Base-by-base conservation (phyloP, 1,284 basidiomycete species). In the Entoloma clypeatum region DNA sequence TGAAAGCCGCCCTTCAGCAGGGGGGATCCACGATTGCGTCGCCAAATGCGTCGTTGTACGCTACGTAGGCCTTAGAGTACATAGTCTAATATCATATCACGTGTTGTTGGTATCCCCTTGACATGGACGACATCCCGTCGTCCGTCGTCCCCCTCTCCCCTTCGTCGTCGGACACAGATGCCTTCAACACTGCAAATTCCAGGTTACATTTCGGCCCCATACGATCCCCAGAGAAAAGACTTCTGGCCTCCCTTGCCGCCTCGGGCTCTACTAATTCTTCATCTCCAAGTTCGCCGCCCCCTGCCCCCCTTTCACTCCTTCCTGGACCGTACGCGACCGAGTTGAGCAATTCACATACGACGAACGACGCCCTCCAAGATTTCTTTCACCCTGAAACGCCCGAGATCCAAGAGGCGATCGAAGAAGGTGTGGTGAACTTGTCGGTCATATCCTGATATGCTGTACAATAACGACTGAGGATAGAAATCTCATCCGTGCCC, bases 401-500 rank as follows among this genome's bases (percentile, higher is more conserved):
- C n/a, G 68, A 69, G 48, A 62, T 62, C 44, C 63, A 66, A 32
- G 44, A 47, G 35, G 50, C 64, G 51, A 51, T 57, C 10, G 60
- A 56, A 30, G 73, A 79, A 50, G 75, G 77, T 75, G 48, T 62
- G 69, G 43, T 16, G 17, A 16, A 27, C 52, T 33, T n/a, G 16
- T 30, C 39, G 38, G 17, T 25, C 1, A 17, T n/a, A 8, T 32
- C 29, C 42, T 41, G 19, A 16, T 43, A 44, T 40, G 34, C 36
- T 22, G 11, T 22, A 19, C 43, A 39, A 11, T 28, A 37, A 16
- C 36, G 35, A 41, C 33, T 41, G n/a, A n/a, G n/a, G n/a, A 25
- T 45, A 81, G 84, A 86, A 56, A 82, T 81, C 7, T 75, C 81
- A 2, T 80, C 81, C 39, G 68, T 70, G 7, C 63, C 87, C 41